A percentile compares a stretch with the other conserved stretches of the same genome.
These are phyloP conservation scores for Candida quercuum DNA, from an alignment of 805 yeast species.

Conservation along the genomic window DNA sequence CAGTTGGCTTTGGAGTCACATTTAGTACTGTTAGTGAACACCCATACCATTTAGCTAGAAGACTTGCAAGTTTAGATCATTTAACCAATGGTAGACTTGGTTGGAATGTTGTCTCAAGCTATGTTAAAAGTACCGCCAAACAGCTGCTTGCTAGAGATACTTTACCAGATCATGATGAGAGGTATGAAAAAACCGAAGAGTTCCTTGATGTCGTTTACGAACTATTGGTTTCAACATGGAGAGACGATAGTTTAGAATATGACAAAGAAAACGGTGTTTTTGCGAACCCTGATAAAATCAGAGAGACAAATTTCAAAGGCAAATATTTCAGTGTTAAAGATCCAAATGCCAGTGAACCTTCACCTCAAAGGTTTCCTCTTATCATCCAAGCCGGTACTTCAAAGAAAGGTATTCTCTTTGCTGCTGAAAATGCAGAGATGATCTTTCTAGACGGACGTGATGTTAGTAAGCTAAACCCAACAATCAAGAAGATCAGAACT, in stretches of 20 bases:
- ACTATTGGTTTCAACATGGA: constrained; percentile 32
- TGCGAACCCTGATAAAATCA: constrained; percentile 30
- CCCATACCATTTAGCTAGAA: constrained; percentile 35
- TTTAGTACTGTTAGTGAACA: constrained; percentile 34
- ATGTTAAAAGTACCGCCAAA: constrained; percentile 32
- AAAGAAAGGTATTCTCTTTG: constrained; percentile 31
- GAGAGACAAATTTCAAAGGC: constrained; percentile 34
- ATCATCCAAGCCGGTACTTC: constrained; percentile 38
- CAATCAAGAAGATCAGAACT: constrained; percentile 19
- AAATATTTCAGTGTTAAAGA: constrained; percentile 26
- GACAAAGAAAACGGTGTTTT: constrained; percentile 19
- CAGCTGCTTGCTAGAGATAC: constrained; percentile 29
- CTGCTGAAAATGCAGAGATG: constrained; percentile 37
- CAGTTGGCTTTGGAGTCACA: constrained; percentile 37
- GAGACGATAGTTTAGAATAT: constrained; percentile 27
- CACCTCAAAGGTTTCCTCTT: constrained; percentile 39
- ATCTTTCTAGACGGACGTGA: constrained; percentile 28
- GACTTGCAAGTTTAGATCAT: constrained; percentile 36
- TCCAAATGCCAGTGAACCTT: constrained; percentile 33
- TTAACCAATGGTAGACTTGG: constrained; percentile 36
- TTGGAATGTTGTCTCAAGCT: constrained; percentile 38
- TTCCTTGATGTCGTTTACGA: constrained; percentile 31
- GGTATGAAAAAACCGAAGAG: constrained; percentile 34
- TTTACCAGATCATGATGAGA: constrained; percentile 33
- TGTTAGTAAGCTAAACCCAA: constrained; percentile 24